Evolutionary conservation across 2,329 filamentous ascomycete genomes (phyloP).

Genomic region (Phaeophleospora eucalypticola): DNA sequence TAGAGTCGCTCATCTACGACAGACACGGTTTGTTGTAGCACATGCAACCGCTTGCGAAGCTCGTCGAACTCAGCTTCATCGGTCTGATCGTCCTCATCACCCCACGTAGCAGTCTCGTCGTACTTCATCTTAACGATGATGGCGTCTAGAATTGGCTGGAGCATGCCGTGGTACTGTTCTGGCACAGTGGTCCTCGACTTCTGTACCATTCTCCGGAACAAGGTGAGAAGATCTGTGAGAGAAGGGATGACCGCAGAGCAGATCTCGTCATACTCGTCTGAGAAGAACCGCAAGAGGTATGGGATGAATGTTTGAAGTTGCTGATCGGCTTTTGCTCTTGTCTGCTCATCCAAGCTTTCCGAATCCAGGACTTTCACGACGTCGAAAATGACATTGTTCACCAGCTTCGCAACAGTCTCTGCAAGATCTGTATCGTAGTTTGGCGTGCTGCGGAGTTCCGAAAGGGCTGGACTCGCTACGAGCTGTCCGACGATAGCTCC

Average conservation of each 20-base stretch:
- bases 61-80: slow-evolving; percentile 98
- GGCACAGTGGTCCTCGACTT: slow-evolving; percentile 61
- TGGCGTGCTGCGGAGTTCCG: slow-evolving; percentile 72
- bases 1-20: slow-evolving; percentile 84
- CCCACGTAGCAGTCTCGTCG: slow-evolving; percentile 91
- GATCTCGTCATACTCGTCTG: slow-evolving; percentile 96
- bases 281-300: slow-evolving; percentile 87
- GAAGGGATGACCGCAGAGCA: slow-evolving; percentile 94
- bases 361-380: slow-evolving; percentile 83
- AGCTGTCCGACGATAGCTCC: slow-evolving; percentile 81
- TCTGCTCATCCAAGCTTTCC: slow-evolving; percentile 57
- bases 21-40: slow-evolving; percentile 87
- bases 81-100: slow-evolving; percentile 87
- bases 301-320: slow-evolving; percentile 80
- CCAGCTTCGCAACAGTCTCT: slow-evolving; percentile 89
- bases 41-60: slow-evolving; percentile 80
- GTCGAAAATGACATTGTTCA: slow-evolving; percentile 84
- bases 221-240: slow-evolving; percentile 85
- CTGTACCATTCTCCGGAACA: slow-evolving; percentile 75
- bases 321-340: slow-evolving; percentile 70
- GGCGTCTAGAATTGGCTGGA: slow-evolving; percentile 82
- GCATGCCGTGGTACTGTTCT: slow-evolving; percentile 71
- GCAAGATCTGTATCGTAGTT: slow-evolving; percentile 94
- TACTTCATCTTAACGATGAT: slow-evolving; percentile 97
- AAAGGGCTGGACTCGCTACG: slow-evolving; percentile 74